These are phyloP conservation scores for Westerdykella aurantiaca DNA, from an alignment of 2,329 filamentous ascomycete species.

Conservation along the genomic window DNA sequence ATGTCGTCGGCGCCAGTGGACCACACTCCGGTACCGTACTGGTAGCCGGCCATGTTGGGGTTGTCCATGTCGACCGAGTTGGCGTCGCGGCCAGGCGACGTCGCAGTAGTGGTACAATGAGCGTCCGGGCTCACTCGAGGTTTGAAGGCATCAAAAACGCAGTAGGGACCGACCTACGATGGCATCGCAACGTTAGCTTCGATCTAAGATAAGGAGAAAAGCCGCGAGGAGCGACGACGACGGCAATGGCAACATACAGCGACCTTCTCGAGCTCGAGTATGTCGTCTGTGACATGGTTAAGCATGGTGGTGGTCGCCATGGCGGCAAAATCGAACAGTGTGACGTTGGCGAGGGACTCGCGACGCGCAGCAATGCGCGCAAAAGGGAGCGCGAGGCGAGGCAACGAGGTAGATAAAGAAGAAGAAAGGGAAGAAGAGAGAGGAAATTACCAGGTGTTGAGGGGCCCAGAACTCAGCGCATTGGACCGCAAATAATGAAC, in stretches of 20 bases:
- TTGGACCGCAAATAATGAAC: background rate
- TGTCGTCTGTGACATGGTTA: constrained; percentile 28
- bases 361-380: background rate
- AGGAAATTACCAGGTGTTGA: background rate
- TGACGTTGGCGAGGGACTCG: background rate
- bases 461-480: background rate
- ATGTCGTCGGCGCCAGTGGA: constrained; percentile 29
- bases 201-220: background rate
- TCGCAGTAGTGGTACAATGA: constrained; percentile 6
- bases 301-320: constrained; percentile 20
- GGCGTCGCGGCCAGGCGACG: constrained; percentile 2
- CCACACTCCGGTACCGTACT: constrained; percentile 25
- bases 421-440: background rate
- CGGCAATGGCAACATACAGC: constrained; percentile 32
- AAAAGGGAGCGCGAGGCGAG: background rate
- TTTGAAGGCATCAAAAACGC: constrained; percentile 34
- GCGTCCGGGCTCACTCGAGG: constrained; percentile 18
- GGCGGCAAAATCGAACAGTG: background rate
- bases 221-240: constrained; percentile 1
- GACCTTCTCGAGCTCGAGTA: constrained; percentile 34
- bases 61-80: constrained; percentile 26
- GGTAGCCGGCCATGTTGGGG: constrained; percentile 32
- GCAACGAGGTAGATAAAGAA: background rate
- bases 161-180: constrained; percentile 35
- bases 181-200: constrained; percentile 22